Evolutionary conservation across 257 asterid genomes (phyloP).

Genomic region (Forsythia suspensa): DNA sequence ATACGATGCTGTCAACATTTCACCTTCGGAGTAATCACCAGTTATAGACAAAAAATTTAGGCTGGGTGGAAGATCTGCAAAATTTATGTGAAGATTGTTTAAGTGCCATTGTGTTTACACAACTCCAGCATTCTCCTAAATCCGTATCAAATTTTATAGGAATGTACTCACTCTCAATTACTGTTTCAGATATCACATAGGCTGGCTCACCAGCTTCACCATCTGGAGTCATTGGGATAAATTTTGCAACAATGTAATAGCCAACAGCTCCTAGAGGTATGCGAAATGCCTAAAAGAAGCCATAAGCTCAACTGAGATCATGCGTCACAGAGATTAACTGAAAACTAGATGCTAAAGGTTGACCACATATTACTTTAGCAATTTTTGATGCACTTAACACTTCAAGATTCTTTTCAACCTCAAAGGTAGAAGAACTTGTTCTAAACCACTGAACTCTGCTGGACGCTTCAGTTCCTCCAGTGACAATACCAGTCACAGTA

Average conservation of each 20-base stretch:
- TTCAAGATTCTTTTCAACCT: constrained; percentile 75
- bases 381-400: constrained; percentile 85
- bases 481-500: constrained; percentile 84
- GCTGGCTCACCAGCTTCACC: constrained; percentile 98
- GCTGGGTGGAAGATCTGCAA: constrained; percentile 94
- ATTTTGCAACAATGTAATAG: constrained; percentile 71
- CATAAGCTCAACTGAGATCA: constrained; percentile 19
- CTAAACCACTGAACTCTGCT: constrained; percentile 99
- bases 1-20: constrained; percentile 87
- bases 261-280: constrained; percentile 97
- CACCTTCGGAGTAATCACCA: constrained; percentile 86
- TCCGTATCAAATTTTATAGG: constrained; percentile 7
- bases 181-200: constrained; percentile 68
- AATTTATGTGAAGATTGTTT: neutral
- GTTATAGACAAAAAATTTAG: constrained; percentile 87
- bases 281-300: constrained; percentile 70
- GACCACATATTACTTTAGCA: constrained; percentile 63
- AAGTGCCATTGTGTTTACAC: constrained; percentile 1
- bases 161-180: constrained; percentile 68
- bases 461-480: constrained; percentile 98
- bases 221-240: constrained; percentile 96
- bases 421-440: constrained; percentile 61
- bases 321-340: constrained; percentile 9
- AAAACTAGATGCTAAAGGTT: constrained; percentile 14
- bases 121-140: constrained; percentile 6